A percentile compares a stretch with the other conserved stretches of the same genome.
Conservation (phyloP, 768 basidiomycete species). For the Lentinula raphanica region DNA sequence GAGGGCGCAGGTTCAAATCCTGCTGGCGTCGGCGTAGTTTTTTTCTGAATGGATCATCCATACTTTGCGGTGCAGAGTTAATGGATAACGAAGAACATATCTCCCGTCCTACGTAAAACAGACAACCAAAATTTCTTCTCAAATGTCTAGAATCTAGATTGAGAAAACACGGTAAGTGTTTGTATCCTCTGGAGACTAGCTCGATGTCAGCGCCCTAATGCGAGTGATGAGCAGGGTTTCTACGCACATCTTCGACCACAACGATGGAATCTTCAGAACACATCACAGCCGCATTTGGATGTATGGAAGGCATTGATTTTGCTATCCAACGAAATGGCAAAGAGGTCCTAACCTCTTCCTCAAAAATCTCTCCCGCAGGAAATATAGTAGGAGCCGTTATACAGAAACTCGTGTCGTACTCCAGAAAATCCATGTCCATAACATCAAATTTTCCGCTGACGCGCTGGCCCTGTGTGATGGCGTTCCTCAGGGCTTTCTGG, state of each 20-base stretch:
- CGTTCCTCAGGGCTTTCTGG: slow-evolving; percentile 31
- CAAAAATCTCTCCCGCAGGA: slow-evolving; percentile 31
- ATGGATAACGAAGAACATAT: too few species aligned
- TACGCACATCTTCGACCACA: slow-evolving; percentile 33
- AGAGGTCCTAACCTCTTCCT: slow-evolving; percentile 33
- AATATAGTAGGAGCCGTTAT: slow-evolving; percentile 18
- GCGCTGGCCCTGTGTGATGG: slow-evolving; percentile 9
- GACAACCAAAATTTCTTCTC: too few species aligned
- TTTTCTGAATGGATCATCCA: too few species aligned
- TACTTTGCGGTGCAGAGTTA: too few species aligned
- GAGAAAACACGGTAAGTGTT: neutral
- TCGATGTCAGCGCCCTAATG: neutral
- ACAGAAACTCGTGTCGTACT: slow-evolving; percentile 10
- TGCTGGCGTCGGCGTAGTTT: neutral
- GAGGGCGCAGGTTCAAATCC: slow-evolving; percentile 4
- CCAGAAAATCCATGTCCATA: neutral
- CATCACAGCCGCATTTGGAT: slow-evolving; percentile 32
- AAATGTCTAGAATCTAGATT: too few species aligned
- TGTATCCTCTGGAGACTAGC: neutral
- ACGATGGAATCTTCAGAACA: slow-evolving; percentile 55
- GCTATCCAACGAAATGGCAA: slow-evolving; percentile 41
- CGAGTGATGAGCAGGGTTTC: neutral
- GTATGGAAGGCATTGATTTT: slow-evolving; percentile 19
- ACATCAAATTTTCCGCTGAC: neutral
- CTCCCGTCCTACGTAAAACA: too few species aligned